Conservation (phyloP, 1,139 yeast species). For the Yamadazyma pseudoaaseri region DNA sequence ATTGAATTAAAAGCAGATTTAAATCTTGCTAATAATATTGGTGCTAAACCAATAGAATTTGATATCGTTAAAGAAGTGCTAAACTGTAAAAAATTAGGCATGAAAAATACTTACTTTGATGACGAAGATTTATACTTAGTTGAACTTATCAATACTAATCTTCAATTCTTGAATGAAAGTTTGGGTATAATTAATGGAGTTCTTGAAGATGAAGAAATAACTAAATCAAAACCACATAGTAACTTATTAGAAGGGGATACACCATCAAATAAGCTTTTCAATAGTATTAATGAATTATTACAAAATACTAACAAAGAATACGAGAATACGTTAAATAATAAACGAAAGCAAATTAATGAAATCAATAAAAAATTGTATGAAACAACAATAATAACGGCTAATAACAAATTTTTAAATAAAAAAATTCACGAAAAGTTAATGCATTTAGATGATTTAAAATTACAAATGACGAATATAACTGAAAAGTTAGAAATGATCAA, state of each 20-base stretch:
- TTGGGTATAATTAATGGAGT: constrained; percentile 23
- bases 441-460: constrained; percentile 40
- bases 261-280: constrained; percentile 24
- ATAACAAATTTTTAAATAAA: constrained; percentile 39
- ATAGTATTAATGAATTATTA: constrained; percentile 42
- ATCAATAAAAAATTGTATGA: constrained; percentile 42
- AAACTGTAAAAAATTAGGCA: constrained; percentile 15
- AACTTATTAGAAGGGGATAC: constrained; percentile 9
- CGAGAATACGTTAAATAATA: constrained; percentile 36
- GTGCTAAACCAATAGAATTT: constrained; percentile 82
- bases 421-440: constrained; percentile 39
- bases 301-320: constrained; percentile 40
- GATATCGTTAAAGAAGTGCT: constrained; percentile 52
- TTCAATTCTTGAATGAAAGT: constrained; percentile 33
- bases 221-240: constrained; percentile 10
- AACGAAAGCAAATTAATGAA: constrained; percentile 35
- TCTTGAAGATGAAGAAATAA: constrained; percentile 21
- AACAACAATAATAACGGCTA: constrained; percentile 45
- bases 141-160: constrained; percentile 35
- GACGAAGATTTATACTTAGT: constrained; percentile 28
- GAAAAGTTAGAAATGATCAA: constrained; percentile 33
- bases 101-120: constrained; percentile 12
- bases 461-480: constrained; percentile 43
- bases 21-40: constrained; percentile 74
- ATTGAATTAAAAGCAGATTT: constrained; percentile 87